Percentiles rank a stretch among this genome's conserved stretches.
phyloP scores from a whole-genome alignment of 1,284 basidiomycete genomes.

The Sphaerobolus stellatus region DNA sequence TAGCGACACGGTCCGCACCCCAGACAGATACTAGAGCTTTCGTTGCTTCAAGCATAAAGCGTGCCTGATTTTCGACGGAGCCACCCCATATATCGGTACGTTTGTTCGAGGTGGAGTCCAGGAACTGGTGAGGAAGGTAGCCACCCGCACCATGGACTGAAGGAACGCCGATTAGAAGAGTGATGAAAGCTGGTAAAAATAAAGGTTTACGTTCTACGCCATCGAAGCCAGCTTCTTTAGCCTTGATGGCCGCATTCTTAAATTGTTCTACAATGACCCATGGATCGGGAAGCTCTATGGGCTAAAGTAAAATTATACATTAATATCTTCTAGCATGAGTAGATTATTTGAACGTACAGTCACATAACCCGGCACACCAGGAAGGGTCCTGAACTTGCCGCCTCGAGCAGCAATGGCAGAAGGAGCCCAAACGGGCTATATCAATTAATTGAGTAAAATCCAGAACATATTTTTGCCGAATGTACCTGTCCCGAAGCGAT shows the following conservation, averaged over 20 bases:
- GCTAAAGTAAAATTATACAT: background rate
- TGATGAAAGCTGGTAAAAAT: no score
- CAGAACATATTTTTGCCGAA: background rate
- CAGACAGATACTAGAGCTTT: constrained; percentile 23
- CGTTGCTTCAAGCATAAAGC: constrained; percentile 44
- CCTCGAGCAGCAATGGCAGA: constrained; percentile 39
- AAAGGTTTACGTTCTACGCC: constrained; percentile 16
- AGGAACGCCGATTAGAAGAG: no score
- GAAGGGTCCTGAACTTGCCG: constrained; percentile 40
- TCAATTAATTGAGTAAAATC: constrained; percentile 11
- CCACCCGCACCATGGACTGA: constrained; percentile 22
- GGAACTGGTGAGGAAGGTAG: constrained; percentile 20
- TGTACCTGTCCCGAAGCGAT: constrained; percentile 21
- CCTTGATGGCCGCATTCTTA: constrained; percentile 36
- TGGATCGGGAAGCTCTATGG: constrained; percentile 11
- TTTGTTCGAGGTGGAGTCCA: constrained; percentile 32
- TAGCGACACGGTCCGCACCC: constrained; percentile 14
- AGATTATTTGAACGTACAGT: constrained; percentile 33
- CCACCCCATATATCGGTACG: constrained; percentile 53
- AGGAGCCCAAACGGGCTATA: constrained; percentile 26
- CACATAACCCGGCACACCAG: constrained; percentile 38
- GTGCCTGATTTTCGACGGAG: constrained; percentile 42
- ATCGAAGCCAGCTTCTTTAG: constrained; percentile 47
- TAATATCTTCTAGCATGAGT: no score
- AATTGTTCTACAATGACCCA: constrained; percentile 31